A percentile compares a stretch with the other conserved stretches of the same genome.
phyloP scores from a whole-genome alignment of 2,329 filamentous ascomycete genomes.

The Pseudopithomyces maydicus region DNA sequence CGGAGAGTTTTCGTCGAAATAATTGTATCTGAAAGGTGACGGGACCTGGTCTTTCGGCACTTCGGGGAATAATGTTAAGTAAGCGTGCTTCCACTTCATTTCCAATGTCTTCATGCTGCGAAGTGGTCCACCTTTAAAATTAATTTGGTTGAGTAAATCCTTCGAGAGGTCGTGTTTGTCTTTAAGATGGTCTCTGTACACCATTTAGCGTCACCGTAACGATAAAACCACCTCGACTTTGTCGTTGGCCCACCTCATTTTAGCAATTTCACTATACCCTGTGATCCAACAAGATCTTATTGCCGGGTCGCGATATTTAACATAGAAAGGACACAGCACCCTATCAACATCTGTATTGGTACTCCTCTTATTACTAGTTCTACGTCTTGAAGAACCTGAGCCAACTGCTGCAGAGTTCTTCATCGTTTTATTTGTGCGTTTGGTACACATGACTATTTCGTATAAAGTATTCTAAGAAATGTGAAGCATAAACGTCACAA shows the following conservation, averaged over 20 bases:
- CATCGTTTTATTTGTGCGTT: neutral
- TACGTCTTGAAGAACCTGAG: neutral
- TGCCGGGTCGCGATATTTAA: neutral
- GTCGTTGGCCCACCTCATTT: neutral
- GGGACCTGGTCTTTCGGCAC: neutral
- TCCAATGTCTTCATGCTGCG: neutral
- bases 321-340: neutral
- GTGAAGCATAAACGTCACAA: too few relatives aligned
- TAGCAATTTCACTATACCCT: neutral
- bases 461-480: neutral
- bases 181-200: constrained; percentile 1
- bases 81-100: neutral
- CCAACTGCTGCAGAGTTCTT: neutral
- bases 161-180: neutral
- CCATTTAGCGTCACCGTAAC: neutral
- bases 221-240: neutral
- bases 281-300: neutral
- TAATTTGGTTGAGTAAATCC: neutral
- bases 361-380: neutral
- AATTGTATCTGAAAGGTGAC: neutral
- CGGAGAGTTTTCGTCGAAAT: neutral
- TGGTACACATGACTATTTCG: neutral
- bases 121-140: neutral
- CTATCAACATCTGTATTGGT: neutral
- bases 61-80: neutral